Conservation (phyloP, 176 grass and related monocot genomes). For the Bothriochloa decipiens region DNA sequence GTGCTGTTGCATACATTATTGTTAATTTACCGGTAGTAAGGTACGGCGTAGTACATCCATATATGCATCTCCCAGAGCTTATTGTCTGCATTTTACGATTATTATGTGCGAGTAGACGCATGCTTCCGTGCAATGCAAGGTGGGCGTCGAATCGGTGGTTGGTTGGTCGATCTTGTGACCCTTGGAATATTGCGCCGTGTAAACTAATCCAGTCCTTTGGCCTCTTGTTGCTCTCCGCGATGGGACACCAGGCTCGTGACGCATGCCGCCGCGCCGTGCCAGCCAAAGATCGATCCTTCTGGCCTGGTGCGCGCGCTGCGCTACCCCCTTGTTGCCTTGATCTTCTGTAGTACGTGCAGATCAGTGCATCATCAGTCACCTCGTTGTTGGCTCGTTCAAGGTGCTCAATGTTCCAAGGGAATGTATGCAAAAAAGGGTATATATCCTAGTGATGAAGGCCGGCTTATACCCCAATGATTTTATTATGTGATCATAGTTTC, state of each 20-base stretch:
- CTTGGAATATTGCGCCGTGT: slow-evolving; percentile 42
- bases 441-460: too few relatives aligned
- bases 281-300: neutral
- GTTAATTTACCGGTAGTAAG: neutral
- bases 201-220: slow-evolving; percentile 36
- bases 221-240: slow-evolving; percentile 9
- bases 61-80: neutral
- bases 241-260: slow-evolving; percentile 45
- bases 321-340: neutral
- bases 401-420: too few relatives aligned
- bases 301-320: neutral
- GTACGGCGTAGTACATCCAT: neutral
- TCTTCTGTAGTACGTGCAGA: slow-evolving; percentile 3
- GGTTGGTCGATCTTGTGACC: slow-evolving; percentile 28
- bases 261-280: neutral
- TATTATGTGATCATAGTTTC: too few relatives aligned
- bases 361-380: neutral
- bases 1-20: neutral
- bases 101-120: neutral
- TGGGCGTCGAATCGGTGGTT: neutral
- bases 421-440: too few relatives aligned
- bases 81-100: neutral
- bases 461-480: too few relatives aligned
- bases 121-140: neutral
- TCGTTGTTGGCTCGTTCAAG: neutral